A percentile compares a stretch with the other conserved stretches of the same genome.
Evolutionary conservation across 1,284 basidiomycete genomes (phyloP).

Genomic region (Leccinum pallidistipes): DNA sequence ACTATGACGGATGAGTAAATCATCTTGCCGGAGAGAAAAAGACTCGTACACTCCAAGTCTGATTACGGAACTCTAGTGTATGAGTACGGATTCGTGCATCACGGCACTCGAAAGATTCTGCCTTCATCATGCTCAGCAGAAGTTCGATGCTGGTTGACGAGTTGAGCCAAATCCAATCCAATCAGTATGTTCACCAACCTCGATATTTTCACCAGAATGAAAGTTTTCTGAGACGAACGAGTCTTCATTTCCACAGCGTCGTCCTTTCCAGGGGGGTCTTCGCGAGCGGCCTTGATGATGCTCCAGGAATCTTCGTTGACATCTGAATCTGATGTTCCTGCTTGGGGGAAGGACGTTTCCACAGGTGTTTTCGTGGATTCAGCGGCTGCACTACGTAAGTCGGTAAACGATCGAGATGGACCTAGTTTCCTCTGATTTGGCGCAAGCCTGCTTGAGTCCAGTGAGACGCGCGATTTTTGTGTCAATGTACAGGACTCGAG

Average conservation of each 20-base stretch:
- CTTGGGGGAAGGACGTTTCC: constrained; percentile 21
- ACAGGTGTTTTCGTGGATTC: constrained; percentile 35
- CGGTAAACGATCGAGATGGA: constrained; percentile 69
- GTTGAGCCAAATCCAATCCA: constrained; percentile 14
- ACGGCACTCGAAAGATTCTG: constrained; percentile 69
- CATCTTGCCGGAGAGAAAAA: constrained; percentile 3
- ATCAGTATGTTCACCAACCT: constrained; percentile 48
- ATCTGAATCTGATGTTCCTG: constrained; percentile 21
- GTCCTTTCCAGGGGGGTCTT: constrained; percentile 33
- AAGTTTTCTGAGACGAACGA: constrained; percentile 78
- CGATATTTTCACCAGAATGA: constrained; percentile 78
- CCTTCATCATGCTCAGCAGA: constrained; percentile 68
- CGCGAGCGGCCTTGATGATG: constrained; percentile 21
- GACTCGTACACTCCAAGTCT: constrained; percentile 78
- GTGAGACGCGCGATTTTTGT: constrained; percentile 32
- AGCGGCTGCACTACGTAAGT: constrained; percentile 52
- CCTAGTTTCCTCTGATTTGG: constrained; percentile 51
- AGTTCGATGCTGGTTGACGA: constrained; percentile 54
- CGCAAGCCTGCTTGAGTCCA: constrained; percentile 29
- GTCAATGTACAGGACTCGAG: constrained; percentile 46
- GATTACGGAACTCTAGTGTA: constrained; percentile 80
- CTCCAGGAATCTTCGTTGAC: constrained; percentile 27
- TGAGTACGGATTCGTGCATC: constrained; percentile 74
- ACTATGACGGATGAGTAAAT: constrained; percentile 40
- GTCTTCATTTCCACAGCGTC: constrained; percentile 79